Evolutionary conservation across 495 filamentous ascomycete genomes (phyloP).

Genomic region (Penicillium fimorum): DNA sequence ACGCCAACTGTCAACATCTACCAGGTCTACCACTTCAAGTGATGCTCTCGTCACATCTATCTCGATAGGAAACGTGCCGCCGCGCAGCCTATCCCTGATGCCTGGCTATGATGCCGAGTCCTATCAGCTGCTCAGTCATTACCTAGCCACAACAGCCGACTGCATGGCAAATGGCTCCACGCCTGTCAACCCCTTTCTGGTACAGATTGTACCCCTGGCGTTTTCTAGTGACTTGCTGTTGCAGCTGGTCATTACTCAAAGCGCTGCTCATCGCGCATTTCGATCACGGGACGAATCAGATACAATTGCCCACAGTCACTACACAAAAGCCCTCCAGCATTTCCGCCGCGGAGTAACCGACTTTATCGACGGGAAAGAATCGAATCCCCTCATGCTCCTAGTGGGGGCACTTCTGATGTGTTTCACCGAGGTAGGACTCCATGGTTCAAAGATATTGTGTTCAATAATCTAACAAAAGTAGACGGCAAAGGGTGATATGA

Average conservation of each 20-base stretch:
- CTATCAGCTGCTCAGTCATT: slow-evolving; percentile 37
- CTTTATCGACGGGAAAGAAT: slow-evolving; percentile 39
- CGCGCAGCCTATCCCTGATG: slow-evolving; percentile 34
- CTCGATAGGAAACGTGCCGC: slow-evolving; percentile 26
- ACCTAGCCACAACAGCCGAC: slow-evolving; percentile 37
- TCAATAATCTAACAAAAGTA: slow-evolving; percentile 15
- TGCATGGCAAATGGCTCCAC: slow-evolving; percentile 42
- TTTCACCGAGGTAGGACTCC: slow-evolving; percentile 35
- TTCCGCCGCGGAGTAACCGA: slow-evolving; percentile 37
- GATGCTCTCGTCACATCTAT: slow-evolving; percentile 10
- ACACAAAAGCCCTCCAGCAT: slow-evolving; percentile 34
- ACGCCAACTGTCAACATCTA: slow-evolving; percentile 7
- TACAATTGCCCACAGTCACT: slow-evolving; percentile 35
- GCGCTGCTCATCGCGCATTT: slow-evolving; percentile 40
- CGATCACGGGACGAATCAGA: slow-evolving; percentile 35
- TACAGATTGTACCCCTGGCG: slow-evolving; percentile 39
- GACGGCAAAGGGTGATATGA: slow-evolving; percentile 43
- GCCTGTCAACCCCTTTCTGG: slow-evolving; percentile 38
- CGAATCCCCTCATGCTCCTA: slow-evolving; percentile 36
- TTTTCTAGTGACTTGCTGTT: slow-evolving; percentile 39
- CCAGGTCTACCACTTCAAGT: not conserved
- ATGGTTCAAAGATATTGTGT: not conserved
- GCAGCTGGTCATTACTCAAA: slow-evolving; percentile 40
- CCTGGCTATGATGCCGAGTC: slow-evolving; percentile 35
- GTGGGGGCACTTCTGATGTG: slow-evolving; percentile 41